A percentile compares a stretch with the other conserved stretches of the same genome.
phyloP scores from a whole-genome alignment of 1,139 yeast genomes.

The Nematodospora anomalae region DNA sequence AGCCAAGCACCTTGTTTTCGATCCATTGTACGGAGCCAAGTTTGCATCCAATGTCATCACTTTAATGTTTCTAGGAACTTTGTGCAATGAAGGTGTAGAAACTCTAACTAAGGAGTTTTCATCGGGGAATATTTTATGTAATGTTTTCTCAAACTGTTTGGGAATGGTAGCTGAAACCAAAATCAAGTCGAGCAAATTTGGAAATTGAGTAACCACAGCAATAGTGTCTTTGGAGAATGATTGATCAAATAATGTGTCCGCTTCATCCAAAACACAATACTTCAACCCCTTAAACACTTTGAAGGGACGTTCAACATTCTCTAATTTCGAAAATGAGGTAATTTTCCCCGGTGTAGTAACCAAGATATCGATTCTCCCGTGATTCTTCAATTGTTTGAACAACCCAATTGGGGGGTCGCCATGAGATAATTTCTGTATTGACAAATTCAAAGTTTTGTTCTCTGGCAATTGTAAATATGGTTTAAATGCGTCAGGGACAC shows the following conservation, averaged over 20 bases:
- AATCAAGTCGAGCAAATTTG: constrained; percentile 60
- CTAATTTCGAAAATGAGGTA: constrained; percentile 44
- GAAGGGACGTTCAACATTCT: constrained; percentile 49
- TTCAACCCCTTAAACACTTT: constrained; percentile 46
- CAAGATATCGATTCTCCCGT: constrained; percentile 67
- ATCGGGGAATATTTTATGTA: constrained; percentile 63
- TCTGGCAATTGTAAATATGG: constrained; percentile 28
- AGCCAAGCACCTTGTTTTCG: constrained; percentile 79
- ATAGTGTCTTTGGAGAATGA: constrained; percentile 76
- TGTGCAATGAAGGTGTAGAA: constrained; percentile 80
- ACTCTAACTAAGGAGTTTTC: constrained; percentile 53
- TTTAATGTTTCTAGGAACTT: constrained; percentile 72
- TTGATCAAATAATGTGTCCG: constrained; percentile 86
- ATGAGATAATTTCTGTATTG: constrained; percentile 57
- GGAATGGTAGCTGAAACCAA: constrained; percentile 94
- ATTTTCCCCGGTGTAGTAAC: constrained; percentile 83
- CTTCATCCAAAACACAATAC: constrained; percentile 86
- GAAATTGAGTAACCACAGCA: constrained; percentile 51
- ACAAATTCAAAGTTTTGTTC: constrained; percentile 37
- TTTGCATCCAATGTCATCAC: constrained; percentile 75
- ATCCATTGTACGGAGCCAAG: constrained; percentile 76
- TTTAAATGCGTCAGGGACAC: constrained; percentile 18
- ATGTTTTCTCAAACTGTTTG: constrained; percentile 63
- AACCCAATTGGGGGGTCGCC: constrained; percentile 52
- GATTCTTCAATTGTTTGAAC: constrained; percentile 38